Base-by-base conservation (phyloP, 805 yeast species). In the Barnettozyma populi region DNA sequence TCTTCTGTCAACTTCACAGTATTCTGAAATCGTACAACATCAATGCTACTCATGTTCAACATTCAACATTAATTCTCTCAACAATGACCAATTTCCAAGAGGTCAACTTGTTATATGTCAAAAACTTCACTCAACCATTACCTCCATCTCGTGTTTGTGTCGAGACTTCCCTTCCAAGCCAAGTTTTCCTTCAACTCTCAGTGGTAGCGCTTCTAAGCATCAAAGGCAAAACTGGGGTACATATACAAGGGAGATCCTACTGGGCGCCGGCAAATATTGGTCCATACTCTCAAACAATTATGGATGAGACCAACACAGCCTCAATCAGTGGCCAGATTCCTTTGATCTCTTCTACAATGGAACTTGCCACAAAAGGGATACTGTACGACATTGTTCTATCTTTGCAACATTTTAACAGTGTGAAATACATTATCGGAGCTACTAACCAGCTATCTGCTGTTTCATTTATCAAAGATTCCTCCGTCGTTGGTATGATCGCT, bases 251-350 rank as follows among this genome's bases (percentile, higher is more conserved):
- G 1, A 74, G 90, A 50, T 90, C 97, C 36, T 90, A 86, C 63
- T 94, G 99, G 99, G 98, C 97, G 0, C 99, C 99, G 0, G 92
- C 96, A 34, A 94, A 94, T 56, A 94, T 94, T 41, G 99, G 99
- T 0, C 99, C 99, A 0, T 94, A 94, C 62, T 92, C 99, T 0
- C 99, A 94, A 65, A 78, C 90, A 0, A 79, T 82, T 10, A 64
- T 75, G 5, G 82, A 79, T 52, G 63, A 59, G 13, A 61, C 61
- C 18, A 77, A 79, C 47, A 66, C 73, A 24, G 64, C 80, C 7
- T 82, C 84, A 2, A 71, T 90, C 11, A 87, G 97, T 44, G 99
- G 99, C 0, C 98, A 94, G 68, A 90, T 94, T 35, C 95, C 96
- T 2, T 69, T 94, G 36, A 63, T 83, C 2, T 97, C 99, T 0